Conservation (phyloP, 371 early-diverging fungal genomes). For the Mortierella sp. region DNA sequence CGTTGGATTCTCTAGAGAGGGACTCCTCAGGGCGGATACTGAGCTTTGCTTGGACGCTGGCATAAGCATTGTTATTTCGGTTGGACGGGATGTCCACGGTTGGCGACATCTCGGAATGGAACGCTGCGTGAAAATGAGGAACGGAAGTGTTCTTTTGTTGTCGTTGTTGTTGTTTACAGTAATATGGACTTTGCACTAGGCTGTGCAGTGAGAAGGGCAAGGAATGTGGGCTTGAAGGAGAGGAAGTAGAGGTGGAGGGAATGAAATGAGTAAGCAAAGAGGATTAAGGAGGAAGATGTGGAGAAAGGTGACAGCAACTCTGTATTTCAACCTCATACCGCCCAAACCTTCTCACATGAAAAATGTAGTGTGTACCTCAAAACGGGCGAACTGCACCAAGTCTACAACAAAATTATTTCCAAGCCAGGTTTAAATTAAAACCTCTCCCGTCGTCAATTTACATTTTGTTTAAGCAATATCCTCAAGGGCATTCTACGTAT, state of each 20-base stretch:
- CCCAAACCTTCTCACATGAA: slow-evolving; percentile 31
- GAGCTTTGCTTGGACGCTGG: slow-evolving; percentile 37
- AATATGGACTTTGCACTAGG: neutral
- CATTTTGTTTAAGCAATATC: too few species aligned
- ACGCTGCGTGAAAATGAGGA: neutral
- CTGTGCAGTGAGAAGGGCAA: neutral
- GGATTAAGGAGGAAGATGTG: slow-evolving; percentile 4
- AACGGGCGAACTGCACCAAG: too few species aligned
- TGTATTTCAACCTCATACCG: neutral
- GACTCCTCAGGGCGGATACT: slow-evolving; percentile 47
- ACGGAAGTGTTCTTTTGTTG: neutral
- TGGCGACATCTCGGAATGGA: slow-evolving; percentile 19
- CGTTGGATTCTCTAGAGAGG: slow-evolving; percentile 18
- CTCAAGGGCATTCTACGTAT: slow-evolving; percentile 23
- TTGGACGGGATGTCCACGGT: slow-evolving; percentile 8
- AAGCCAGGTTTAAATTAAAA: too few species aligned
- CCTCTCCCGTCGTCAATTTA: too few species aligned
- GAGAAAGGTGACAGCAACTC: neutral
- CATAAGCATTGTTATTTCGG: slow-evolving; percentile 8
- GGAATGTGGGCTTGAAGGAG: neutral
- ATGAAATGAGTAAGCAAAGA: neutral
- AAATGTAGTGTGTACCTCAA: neutral
- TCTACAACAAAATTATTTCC: too few species aligned
- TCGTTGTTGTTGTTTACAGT: neutral
- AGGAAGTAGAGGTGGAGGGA: slow-evolving; percentile 4